Evolutionary conservation across 352 stramenopile species (phyloP).

Genomic region (Globisporangium barbulae): DNA sequence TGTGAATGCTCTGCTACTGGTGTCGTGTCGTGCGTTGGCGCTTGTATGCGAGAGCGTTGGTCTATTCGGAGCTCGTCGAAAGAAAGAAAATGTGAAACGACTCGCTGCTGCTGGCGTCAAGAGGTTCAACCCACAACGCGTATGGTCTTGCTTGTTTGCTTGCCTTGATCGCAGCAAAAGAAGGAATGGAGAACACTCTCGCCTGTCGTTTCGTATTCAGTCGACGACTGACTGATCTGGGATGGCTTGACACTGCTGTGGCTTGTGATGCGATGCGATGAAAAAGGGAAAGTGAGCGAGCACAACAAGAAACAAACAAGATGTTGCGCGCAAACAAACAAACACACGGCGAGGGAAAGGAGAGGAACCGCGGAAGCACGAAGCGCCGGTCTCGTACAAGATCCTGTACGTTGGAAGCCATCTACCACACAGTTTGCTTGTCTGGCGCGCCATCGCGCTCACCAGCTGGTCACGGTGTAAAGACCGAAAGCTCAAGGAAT

Average conservation of each 20-base stretch:
- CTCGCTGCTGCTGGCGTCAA: no score
- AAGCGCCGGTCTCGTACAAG: no score
- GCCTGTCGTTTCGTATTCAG: constrained; percentile 1
- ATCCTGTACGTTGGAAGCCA: no score
- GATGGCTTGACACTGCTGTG: background rate
- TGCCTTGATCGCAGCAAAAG: constrained; percentile 2
- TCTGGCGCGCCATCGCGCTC: no score
- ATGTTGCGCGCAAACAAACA: background rate
- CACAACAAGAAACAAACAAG: background rate
- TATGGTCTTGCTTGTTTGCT: background rate
- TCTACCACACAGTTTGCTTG: no score
- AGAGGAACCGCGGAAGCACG: background rate
- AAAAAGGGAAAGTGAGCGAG: constrained; percentile 3
- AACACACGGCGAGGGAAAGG: background rate
- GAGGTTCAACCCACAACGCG: no score
- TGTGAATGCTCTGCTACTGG: background rate
- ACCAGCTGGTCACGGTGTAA: no score
- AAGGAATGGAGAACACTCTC: constrained; percentile 8
- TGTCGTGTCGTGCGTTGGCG: background rate
- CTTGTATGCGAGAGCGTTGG: background rate
- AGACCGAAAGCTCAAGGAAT: no score
- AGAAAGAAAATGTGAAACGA: no score
- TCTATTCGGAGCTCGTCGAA: no score
- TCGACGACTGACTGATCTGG: background rate
- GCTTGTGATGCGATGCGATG: background rate